Conservation (phyloP, 345 rosid genomes). For the Salix caprea region DNA sequence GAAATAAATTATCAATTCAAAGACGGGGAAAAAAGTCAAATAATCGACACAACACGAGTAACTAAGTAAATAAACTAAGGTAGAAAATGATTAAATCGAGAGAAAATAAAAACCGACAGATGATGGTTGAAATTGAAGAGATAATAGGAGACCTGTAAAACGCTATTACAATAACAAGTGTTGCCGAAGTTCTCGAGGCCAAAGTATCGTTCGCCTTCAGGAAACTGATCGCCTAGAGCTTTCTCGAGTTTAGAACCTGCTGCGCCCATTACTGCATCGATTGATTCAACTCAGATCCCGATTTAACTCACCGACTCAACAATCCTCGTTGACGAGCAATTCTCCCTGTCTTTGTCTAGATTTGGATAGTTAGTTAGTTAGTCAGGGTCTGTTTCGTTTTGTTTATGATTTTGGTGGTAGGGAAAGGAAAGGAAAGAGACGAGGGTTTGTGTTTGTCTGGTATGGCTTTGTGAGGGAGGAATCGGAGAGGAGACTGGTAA, state of each 20-base stretch:
- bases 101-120: background rate
- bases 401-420: background rate
- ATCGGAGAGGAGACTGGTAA: background rate
- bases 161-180: conserved; percentile 98
- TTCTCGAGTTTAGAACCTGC: conserved; percentile 99
- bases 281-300: conserved; percentile 9
- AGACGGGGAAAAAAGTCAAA: background rate
- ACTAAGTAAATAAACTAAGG: no score
- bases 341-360: background rate
- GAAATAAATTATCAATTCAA: background rate
- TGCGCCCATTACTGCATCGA: conserved; percentile 65
- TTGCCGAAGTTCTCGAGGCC: conserved; percentile 99
- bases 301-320: background rate
- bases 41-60: background rate
- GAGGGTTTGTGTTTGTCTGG: conserved; percentile 5
- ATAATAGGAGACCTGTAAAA: conserved; percentile 60
- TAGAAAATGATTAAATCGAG: background rate
- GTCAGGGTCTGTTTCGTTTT: background rate
- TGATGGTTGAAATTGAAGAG: background rate
- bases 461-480: background rate
- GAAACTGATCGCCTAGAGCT: conserved; percentile 98
- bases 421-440: background rate
- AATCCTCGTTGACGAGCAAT: background rate
- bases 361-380: background rate
- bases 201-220: conserved; percentile 97